Evolutionary conservation across 192 early-diverging fungal genomes (phyloP).

Genomic region (Geosiphon pyriformis): DNA sequence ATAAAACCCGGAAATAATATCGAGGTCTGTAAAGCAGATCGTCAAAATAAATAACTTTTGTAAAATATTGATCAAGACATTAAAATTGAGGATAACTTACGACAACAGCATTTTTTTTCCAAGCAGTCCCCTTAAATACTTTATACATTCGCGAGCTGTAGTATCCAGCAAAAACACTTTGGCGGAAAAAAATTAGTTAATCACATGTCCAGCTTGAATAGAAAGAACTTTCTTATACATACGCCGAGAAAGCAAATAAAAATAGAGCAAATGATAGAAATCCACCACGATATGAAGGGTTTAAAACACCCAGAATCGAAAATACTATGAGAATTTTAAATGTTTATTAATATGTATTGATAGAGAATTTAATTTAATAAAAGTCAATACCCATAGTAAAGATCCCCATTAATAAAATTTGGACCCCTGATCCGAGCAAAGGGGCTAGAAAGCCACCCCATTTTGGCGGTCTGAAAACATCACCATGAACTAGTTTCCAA

Average conservation of each 20-base stretch:
- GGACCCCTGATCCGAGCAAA: conserved; percentile 67
- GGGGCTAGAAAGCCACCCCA: conserved; percentile 62
- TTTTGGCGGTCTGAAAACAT: conserved; percentile 67
- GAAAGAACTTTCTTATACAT: conserved; percentile 8
- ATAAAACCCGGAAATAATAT: conserved; percentile 52
- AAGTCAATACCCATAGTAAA: conserved; percentile 39
- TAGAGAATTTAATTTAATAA: not conserved
- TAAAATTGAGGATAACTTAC: not conserved
- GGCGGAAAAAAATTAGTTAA: not conserved
- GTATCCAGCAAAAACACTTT: conserved; percentile 54
- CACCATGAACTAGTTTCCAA: conserved; percentile 74
- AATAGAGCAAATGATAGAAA: conserved; percentile 52
- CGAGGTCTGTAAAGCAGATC: conserved; percentile 35
- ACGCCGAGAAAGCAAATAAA: conserved; percentile 50
- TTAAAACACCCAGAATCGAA: conserved; percentile 53
- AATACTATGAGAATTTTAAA: conserved; percentile 31
- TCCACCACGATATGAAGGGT: conserved; percentile 61
- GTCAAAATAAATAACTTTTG: not conserved
- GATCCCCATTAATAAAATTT: conserved; percentile 53
- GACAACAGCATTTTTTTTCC: conserved; percentile 62
- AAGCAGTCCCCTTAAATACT: conserved; percentile 61
- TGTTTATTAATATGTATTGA: not conserved
- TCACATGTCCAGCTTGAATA: not conserved
- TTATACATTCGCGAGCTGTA: conserved; percentile 67
- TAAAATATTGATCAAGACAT: not conserved